Evolutionary conservation across 1,284 basidiomycete genomes (phyloP).

Genomic region (Hypsizygus ulmarius): DNA sequence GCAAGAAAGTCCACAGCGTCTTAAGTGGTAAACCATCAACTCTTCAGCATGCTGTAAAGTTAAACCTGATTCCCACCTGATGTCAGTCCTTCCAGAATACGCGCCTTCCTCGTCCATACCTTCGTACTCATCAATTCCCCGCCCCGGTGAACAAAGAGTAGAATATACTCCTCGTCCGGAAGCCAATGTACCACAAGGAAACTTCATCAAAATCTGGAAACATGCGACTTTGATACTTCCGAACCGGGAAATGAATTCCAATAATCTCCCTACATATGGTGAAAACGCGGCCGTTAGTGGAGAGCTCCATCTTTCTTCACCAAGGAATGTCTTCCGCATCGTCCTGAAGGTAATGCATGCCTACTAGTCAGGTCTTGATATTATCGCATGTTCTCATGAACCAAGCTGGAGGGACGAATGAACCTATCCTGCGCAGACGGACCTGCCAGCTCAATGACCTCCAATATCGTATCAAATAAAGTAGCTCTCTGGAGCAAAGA

Average conservation of each 20-base stretch:
- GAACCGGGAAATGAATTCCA: constrained; percentile 8
- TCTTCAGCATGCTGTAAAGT: not conserved
- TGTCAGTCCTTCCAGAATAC: constrained; percentile 3
- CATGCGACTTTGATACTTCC: constrained; percentile 5
- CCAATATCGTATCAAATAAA: not conserved
- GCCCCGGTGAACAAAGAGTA: constrained; percentile 7
- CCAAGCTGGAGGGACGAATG: constrained; percentile 6
- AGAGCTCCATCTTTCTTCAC: not conserved
- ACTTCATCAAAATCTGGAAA: constrained; percentile 5
- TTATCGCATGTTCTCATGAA: not conserved
- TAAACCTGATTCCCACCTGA: not conserved
- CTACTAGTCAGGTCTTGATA: not conserved
- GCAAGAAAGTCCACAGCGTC: not conserved
- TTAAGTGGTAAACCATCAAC: not conserved
- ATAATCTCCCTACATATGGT: constrained; percentile 1
- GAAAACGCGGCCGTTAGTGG: constrained; percentile 5
- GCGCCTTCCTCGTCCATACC: constrained; percentile 1
- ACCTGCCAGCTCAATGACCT: not conserved
- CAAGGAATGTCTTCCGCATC: constrained; percentile 1
- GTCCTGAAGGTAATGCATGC: constrained; percentile 4
- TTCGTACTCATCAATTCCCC: constrained; percentile 5
- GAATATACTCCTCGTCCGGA: constrained; percentile 10
- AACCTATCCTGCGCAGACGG: constrained; percentile 3
- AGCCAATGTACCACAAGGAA: constrained; percentile 1
- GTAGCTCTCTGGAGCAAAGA: constrained; percentile 5